These are phyloP conservation scores for Acer campestre DNA, from an alignment of 345 rosid species.

Conservation along the genomic window DNA sequence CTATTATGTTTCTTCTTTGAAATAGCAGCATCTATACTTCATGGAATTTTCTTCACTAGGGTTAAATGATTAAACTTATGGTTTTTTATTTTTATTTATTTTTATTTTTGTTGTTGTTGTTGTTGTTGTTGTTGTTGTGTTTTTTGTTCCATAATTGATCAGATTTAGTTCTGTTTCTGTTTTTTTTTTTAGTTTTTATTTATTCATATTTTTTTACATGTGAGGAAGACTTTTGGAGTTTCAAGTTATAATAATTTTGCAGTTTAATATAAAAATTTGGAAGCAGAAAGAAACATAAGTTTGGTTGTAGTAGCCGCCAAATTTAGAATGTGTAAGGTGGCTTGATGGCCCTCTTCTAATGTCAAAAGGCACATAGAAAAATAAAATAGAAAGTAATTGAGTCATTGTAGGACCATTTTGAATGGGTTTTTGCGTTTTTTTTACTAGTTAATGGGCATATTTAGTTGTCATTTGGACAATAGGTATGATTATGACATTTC, in stretches of 20 bases:
- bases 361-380: neutral
- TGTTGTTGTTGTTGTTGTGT: too few species aligned
- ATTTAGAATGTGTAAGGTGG: slow-evolving; percentile 11
- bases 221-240: neutral
- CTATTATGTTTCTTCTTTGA: neutral
- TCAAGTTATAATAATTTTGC: neutral
- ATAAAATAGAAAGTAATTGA: slow-evolving; percentile 1
- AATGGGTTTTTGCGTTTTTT: neutral
- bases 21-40: neutral
- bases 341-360: neutral
- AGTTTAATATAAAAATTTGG: neutral
- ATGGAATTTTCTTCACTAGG: neutral
- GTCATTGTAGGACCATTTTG: neutral
- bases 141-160: neutral
- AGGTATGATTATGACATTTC: neutral
- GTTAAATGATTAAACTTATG: neutral
- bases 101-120: too few species aligned
- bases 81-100: too few species aligned
- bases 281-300: neutral
- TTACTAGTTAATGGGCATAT: neutral
- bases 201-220: neutral
- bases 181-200: neutral
- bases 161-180: neutral
- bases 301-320: slow-evolving; percentile 6
- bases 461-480: neutral